A percentile compares a stretch with the other conserved stretches of the same genome.
Evolutionary conservation across 176 grass and related monocot species (phyloP).

Genomic region (Dendrocalamus sinicus): DNA sequence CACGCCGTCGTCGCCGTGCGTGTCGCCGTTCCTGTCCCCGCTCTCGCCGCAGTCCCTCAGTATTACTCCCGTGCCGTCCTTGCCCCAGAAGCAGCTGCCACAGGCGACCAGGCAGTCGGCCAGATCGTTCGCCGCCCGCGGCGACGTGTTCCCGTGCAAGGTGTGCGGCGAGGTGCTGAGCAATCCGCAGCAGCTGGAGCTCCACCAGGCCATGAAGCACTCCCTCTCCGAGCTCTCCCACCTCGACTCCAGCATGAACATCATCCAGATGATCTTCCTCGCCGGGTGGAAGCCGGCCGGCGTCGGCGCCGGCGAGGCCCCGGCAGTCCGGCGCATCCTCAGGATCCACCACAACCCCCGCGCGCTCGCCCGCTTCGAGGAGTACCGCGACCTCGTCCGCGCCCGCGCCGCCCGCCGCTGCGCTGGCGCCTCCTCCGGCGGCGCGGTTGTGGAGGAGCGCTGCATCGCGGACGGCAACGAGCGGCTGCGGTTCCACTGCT

Average conservation of each 20-base stretch:
- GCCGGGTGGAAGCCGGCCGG: constrained; percentile 59
- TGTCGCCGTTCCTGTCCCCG: constrained; percentile 47
- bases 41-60: constrained; percentile 41
- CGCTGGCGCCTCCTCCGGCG: neutral
- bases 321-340: constrained; percentile 58
- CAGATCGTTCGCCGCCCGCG: constrained; percentile 52
- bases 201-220: constrained; percentile 77
- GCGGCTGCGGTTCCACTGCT: constrained; percentile 88
- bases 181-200: constrained; percentile 72
- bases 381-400: constrained; percentile 80
- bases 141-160: constrained; percentile 70
- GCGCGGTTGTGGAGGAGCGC: constrained; percentile 53
- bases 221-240: constrained; percentile 72
- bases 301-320: neutral
- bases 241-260: constrained; percentile 72
- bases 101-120: constrained; percentile 46
- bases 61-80: constrained; percentile 30
- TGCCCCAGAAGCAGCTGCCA: constrained; percentile 19
- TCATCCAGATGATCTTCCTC: constrained; percentile 89
- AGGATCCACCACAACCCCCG: constrained; percentile 81
- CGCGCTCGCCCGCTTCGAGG: constrained; percentile 71
- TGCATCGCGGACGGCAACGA: constrained; percentile 94
- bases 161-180: constrained; percentile 76
- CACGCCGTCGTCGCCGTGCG: constrained; percentile 50
- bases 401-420: constrained; percentile 53